Percentiles rank a stretch among this genome's conserved stretches.
Evolutionary conservation across 352 stramenopile species (phyloP).

Genomic region (Globisporangium emineosum): DNA sequence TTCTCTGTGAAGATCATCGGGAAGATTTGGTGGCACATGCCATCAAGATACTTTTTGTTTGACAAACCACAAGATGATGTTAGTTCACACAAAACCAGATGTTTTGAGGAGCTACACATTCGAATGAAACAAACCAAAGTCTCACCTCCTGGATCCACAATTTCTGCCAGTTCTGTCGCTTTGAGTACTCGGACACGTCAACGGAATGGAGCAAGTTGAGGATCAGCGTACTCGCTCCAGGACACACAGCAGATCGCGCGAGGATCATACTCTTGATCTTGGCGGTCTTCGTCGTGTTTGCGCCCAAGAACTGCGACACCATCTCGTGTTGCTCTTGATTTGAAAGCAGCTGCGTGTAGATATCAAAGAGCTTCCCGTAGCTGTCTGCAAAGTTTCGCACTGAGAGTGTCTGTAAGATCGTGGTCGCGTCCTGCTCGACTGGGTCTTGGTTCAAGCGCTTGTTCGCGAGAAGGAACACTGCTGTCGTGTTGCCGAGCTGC

Average conservation of each 20-base stretch:
- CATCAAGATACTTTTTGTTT: constrained; percentile 54
- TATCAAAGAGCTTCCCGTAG: constrained; percentile 38
- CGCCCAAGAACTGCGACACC: constrained; percentile 41
- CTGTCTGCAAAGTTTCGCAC: constrained; percentile 61
- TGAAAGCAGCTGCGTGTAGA: constrained; percentile 56
- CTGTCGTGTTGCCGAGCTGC: constrained; percentile 39
- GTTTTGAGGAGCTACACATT: background rate
- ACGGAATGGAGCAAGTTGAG: constrained; percentile 65
- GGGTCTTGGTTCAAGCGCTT: constrained; percentile 26
- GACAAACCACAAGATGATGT: background rate
- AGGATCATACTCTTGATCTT: constrained; percentile 54
- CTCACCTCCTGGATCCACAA: constrained; percentile 65
- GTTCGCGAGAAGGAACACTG: constrained; percentile 63
- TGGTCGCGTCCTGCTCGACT: constrained; percentile 47
- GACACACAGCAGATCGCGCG: constrained; percentile 47
- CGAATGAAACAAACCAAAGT: background rate
- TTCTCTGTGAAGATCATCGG: constrained; percentile 56
- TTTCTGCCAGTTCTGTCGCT: constrained; percentile 27
- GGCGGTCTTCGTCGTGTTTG: constrained; percentile 40
- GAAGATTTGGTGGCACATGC: constrained; percentile 69
- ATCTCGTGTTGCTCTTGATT: constrained; percentile 46
- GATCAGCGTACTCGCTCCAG: constrained; percentile 58
- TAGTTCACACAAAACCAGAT: background rate
- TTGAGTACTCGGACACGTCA: constrained; percentile 35
- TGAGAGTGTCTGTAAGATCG: constrained; percentile 52